Conservation (phyloP, 2,329 filamentous ascomycete species). For the Allantophomopsis cytisporea region DNA sequence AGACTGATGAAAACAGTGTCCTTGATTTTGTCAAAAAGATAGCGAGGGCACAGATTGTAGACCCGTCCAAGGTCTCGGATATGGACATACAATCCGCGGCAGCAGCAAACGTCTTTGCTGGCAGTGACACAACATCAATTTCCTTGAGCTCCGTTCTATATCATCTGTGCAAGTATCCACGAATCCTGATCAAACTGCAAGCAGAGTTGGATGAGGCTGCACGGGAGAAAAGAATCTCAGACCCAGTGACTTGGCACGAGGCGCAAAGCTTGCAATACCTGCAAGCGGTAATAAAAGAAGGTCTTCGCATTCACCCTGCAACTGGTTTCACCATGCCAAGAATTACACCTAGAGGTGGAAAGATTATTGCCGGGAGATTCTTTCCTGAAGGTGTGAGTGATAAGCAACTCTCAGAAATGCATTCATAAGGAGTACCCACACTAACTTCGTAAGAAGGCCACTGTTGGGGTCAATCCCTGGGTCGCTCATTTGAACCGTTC, state of each 20-base stretch:
- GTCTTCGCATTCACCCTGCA: constrained; percentile 23
- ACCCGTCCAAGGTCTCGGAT: too few species aligned
- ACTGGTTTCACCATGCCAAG: constrained; percentile 28
- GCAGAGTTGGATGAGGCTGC: constrained; percentile 19
- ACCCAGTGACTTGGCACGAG: constrained; percentile 26
- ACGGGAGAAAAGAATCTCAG: constrained; percentile 19
- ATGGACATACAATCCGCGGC: too few species aligned
- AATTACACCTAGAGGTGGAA: constrained; percentile 18
- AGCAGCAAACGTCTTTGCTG: constrained; percentile 9
- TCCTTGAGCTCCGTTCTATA: constrained; percentile 24
- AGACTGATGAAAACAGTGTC: too few species aligned
- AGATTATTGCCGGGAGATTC: constrained; percentile 10
- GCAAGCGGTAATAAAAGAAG: constrained; percentile 25
- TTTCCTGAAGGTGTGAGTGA: too few species aligned
- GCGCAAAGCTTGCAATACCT: constrained; percentile 41
- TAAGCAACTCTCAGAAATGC: too few species aligned
- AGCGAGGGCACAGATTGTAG: too few species aligned
- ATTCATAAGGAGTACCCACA: too few species aligned
- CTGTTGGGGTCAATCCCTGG: constrained; percentile 23
- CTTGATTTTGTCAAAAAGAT: too few species aligned
- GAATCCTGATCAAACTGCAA: constrained; percentile 14
- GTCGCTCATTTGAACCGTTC: constrained; percentile 18
- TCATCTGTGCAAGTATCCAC: constrained; percentile 19
- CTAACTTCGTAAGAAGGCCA: too few species aligned
- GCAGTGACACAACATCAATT: constrained; percentile 25